Evolutionary conservation across 768 basidiomycete genomes (phyloP), one percentile per base, ranked within the genome.

Genomic region (Psilocybe subaeruginosa): DNA sequence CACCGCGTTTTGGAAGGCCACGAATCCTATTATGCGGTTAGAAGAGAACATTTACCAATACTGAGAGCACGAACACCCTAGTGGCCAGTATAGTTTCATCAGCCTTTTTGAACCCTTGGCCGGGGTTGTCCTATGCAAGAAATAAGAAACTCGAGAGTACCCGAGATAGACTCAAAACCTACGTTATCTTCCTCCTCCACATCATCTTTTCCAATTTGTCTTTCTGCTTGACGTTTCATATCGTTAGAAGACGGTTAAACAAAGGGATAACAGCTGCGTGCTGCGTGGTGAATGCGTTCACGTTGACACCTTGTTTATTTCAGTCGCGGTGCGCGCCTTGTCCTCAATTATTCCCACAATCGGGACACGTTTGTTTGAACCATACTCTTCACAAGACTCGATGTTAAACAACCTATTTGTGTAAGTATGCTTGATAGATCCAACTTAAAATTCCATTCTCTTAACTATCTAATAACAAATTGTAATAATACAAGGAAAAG

Each of bases 201-300:
- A 29, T 75, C 78, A 60, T 87, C 88, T 67, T 85, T 91, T 9
- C 81, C 78, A 35, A 93, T 69, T 66, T 93, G 89, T 62, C 75
- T 83, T 54, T 92, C 91, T 70, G 91, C 91, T 58, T 80, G 82
- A 71, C 91, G 84, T 75, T 93, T 93, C 89, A 92, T 76, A 41
- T 47, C 39, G n/a, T 3, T 60, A 31, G 29, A 17, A 31, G 19
- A 37, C 4, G 37, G n/a, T 56, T 23, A 11, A 33, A 43, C 45
- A 51, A 41, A 5, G 29, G 30, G 43, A 60, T 27, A 29, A 47
- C 23, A 58, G 30, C 54, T 54, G 39, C 27, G 11, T 23, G 17
- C 17, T 4, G 27, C 12, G 41, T 52, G 17, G 17, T 19, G n/a
- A 30, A 23, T 49, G 47, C 4, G 48, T 12, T 43, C 41, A 43